Conservation (phyloP, 176 grass and related monocot genomes). For the Dendrocalamus sinicus region DNA sequence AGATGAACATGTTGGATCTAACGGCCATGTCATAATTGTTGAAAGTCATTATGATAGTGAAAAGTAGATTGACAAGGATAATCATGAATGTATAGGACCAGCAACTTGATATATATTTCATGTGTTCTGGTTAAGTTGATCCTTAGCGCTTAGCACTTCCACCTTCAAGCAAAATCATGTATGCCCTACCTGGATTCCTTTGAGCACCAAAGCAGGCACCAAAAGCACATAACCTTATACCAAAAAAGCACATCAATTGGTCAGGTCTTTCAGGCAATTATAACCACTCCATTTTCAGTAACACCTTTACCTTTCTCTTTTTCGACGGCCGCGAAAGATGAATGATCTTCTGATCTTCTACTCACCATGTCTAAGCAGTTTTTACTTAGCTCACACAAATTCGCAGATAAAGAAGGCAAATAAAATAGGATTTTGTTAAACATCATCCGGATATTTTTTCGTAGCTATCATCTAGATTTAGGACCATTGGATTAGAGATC, state of each 20-base stretch:
- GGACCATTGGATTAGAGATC: no score
- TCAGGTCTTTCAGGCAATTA: slow-evolving; percentile 7
- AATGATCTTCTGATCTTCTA: not conserved
- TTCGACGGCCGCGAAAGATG: not conserved
- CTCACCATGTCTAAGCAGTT: not conserved
- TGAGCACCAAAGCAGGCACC: not conserved
- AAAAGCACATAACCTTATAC: not conserved
- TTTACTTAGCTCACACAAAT: not conserved
- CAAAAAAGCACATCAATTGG: not conserved
- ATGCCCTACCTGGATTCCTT: not conserved
- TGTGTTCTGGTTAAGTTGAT: not conserved
- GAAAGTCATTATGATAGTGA: not conserved
- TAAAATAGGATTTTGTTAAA: not conserved
- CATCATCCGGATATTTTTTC: no score
- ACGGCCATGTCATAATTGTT: not conserved
- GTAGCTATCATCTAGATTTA: no score
- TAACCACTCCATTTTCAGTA: slow-evolving; percentile 26
- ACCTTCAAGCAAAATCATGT: not conserved
- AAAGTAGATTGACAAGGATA: not conserved
- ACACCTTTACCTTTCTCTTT: slow-evolving; percentile 21
- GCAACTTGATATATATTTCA: not conserved
- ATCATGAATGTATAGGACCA: not conserved
- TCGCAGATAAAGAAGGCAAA: not conserved
- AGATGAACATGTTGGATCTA: no score
- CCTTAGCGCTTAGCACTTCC: not conserved